phyloP scores from a whole-genome alignment of 2,329 filamentous ascomycete species.

The Hansfordia pulvinata region DNA sequence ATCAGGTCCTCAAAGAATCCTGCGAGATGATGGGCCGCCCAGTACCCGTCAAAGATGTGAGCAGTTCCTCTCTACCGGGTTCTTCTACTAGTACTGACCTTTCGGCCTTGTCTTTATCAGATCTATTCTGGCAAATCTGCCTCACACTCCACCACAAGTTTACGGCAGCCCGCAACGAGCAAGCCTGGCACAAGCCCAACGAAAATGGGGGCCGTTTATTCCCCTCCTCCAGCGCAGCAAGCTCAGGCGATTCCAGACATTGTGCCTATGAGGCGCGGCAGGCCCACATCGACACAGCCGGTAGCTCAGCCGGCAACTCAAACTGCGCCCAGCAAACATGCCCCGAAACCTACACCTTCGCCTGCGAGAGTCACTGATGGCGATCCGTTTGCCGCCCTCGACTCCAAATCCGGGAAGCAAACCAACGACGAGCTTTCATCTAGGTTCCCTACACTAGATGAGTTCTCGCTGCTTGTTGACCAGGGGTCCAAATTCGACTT shows the following conservation, averaged over 20 bases:
- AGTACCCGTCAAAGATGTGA: slow-evolving; percentile 36
- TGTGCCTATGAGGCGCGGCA: slow-evolving; percentile 82
- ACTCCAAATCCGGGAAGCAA: slow-evolving; percentile 43
- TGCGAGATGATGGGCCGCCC: slow-evolving; percentile 82
- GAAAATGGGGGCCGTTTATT: slow-evolving; percentile 76
- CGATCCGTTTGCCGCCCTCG: slow-evolving; percentile 86
- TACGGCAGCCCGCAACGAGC: slow-evolving; percentile 37
- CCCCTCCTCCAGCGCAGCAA: slow-evolving; percentile 57
- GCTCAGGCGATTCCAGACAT: slow-evolving; percentile 68
- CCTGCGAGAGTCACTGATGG: slow-evolving; percentile 54
- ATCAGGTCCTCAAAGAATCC: slow-evolving; percentile 76
- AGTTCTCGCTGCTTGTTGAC: slow-evolving; percentile 84
- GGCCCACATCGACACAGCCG: slow-evolving; percentile 39
- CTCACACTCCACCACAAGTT: slow-evolving; percentile 42
- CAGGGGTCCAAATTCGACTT: slow-evolving; percentile 77
- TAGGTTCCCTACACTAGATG: slow-evolving; percentile 80
- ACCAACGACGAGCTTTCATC: slow-evolving; percentile 68
- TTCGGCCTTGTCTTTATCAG: slow-evolving; percentile 25
- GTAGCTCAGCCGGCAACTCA: too few relatives aligned
- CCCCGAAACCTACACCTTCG: slow-evolving; percentile 47
- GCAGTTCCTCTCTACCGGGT: neutral
- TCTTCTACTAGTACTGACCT: slow-evolving; percentile 1
- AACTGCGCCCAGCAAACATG: too few relatives aligned
- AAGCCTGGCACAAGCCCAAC: slow-evolving; percentile 38
- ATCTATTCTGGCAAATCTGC: slow-evolving; percentile 56